Evolutionary conservation across 306 rosid species (phyloP).

Genomic region (Lablab purpureus): DNA sequence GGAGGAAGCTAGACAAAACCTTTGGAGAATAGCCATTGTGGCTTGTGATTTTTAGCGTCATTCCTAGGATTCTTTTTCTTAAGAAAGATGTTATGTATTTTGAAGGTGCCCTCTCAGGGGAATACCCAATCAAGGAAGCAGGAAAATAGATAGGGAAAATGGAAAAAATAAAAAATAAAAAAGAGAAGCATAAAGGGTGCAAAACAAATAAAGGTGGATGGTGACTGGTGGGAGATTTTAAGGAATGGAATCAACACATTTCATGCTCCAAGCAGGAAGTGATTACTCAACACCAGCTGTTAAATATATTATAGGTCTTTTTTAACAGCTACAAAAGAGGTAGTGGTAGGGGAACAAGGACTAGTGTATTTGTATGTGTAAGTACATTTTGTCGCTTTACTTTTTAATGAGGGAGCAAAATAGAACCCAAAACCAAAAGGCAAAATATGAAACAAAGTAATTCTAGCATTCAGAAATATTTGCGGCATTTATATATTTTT

Average conservation of each 20-base stretch:
- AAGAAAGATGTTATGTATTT: conserved; percentile 38
- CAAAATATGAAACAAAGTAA: background rate
- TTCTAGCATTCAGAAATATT: conserved; percentile 24
- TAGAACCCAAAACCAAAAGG: background rate
- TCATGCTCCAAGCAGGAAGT: conserved; percentile 37
- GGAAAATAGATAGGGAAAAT: conserved; percentile 1
- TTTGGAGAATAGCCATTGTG: conserved; percentile 60
- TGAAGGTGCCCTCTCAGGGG: conserved; percentile 28
- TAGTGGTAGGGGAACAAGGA: conserved; percentile 6
- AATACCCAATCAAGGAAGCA: conserved; percentile 34
- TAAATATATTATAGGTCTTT: conserved; percentile 60
- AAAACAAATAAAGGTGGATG: conserved; percentile 41
- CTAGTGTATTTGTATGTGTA: conserved; percentile 31
- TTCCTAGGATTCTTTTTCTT: conserved; percentile 21
- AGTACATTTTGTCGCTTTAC: conserved; percentile 39
- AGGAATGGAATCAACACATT: conserved; percentile 35
- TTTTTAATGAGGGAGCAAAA: conserved; percentile 26
- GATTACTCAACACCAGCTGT: conserved; percentile 54
- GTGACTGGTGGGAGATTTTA: conserved; percentile 37
- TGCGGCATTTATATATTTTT: conserved; percentile 10
- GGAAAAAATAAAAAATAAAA: background rate
- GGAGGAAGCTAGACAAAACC: conserved; percentile 72
- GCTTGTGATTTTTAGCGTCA: conserved; percentile 35
- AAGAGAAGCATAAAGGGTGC: background rate
- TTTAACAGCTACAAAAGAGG: conserved; percentile 59